Evolutionary conservation across 2,329 filamentous ascomycete genomes (phyloP).

Genomic region (Xylaria sp.): DNA sequence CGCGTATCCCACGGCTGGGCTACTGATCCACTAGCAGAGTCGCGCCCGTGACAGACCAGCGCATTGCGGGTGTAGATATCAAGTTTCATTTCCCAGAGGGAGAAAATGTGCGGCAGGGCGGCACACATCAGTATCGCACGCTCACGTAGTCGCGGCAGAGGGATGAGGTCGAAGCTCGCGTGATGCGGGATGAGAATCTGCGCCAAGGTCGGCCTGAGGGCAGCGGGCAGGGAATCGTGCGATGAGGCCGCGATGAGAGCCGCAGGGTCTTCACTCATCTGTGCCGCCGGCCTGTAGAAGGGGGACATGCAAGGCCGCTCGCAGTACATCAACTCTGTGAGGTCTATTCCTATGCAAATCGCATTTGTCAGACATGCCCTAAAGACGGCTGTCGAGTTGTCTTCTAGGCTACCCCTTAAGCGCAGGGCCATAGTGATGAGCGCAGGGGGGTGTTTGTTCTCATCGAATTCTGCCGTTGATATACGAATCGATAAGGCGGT

Average conservation of each 20-base stretch:
- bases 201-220: slow-evolving; percentile 52
- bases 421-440: slow-evolving; percentile 6
- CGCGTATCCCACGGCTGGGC: slow-evolving; percentile 51
- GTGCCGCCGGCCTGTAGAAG: slow-evolving; percentile 47
- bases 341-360: slow-evolving; percentile 43
- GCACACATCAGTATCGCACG: slow-evolving; percentile 50
- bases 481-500: background rate
- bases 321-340: slow-evolving; percentile 41
- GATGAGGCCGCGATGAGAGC: slow-evolving; percentile 41
- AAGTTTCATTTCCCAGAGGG: slow-evolving; percentile 52
- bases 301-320: slow-evolving; percentile 47
- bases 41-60: slow-evolving; percentile 40
- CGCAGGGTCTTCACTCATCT: slow-evolving; percentile 35
- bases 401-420: slow-evolving; percentile 32
- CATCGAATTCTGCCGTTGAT: background rate
- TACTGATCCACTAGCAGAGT: slow-evolving; percentile 14
- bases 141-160: slow-evolving; percentile 50
- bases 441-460: background rate
- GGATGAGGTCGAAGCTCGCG: slow-evolving; percentile 52
- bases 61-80: slow-evolving; percentile 52
- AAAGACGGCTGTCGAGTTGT: slow-evolving; percentile 40
- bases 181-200: slow-evolving; percentile 55
- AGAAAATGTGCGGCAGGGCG: slow-evolving; percentile 47
- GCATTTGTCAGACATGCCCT: slow-evolving; percentile 46
- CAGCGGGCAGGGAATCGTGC: slow-evolving; percentile 43